Evolutionary conservation across 306 rosid species (phyloP).

Genomic region (Fragaria nilgerrensis): DNA sequence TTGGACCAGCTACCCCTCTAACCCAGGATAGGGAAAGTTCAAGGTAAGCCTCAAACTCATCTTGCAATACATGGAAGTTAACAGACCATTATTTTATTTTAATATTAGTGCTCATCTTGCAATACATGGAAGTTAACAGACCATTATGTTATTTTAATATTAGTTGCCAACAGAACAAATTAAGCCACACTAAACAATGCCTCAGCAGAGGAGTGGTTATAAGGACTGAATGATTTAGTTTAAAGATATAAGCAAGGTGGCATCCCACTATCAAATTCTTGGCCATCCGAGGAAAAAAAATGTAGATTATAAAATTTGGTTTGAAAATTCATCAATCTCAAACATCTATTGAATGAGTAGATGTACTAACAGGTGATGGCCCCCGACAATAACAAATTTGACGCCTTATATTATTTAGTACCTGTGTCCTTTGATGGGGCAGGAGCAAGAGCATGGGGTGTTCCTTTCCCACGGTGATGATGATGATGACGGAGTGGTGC

Average conservation of each 20-base stretch:
- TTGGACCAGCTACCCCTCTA: neutral
- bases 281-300: neutral
- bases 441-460: constrained; percentile 51
- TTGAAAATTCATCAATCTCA: constrained; percentile 3
- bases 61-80: neutral
- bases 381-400: neutral
- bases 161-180: neutral
- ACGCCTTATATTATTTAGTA: constrained; percentile 24
- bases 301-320: neutral
- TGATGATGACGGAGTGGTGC: constrained; percentile 28
- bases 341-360: neutral
- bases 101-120: neutral
- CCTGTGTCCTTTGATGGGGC: constrained; percentile 70
- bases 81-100: neutral
- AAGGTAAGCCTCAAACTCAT: constrained; percentile 3
- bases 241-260: neutral
- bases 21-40: constrained; percentile 7
- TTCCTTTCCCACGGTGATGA: constrained; percentile 33
- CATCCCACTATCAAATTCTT: neutral
- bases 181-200: neutral
- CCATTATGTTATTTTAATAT: neutral
- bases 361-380: neutral
- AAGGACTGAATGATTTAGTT: neutral
- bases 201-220: neutral
- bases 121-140: neutral